Conservation (phyloP, 164 flowering plant species). For the Vitis rotundifolia region DNA sequence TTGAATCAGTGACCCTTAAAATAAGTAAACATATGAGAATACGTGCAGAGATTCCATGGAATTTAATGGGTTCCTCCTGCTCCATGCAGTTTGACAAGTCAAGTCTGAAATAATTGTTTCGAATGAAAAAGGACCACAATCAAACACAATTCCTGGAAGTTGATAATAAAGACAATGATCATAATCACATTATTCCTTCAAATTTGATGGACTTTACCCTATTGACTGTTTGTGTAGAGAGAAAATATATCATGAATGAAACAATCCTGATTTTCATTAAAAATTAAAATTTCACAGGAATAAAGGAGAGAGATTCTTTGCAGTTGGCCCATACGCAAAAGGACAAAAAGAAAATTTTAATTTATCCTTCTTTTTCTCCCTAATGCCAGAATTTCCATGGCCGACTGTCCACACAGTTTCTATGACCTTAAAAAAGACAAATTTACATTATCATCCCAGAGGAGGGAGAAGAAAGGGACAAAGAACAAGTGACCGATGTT, state of each 20-base stretch:
- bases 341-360: slow-evolving; percentile 5
- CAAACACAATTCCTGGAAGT: too few species aligned
- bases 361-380: background rate
- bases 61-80: too few species aligned
- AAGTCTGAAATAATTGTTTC: too few species aligned
- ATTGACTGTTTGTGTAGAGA: background rate
- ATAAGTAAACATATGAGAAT: too few species aligned
- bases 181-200: too few species aligned
- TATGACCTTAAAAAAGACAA: slow-evolving; percentile 11
- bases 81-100: too few species aligned
- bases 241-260: background rate
- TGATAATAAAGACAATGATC: too few species aligned
- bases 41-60: too few species aligned
- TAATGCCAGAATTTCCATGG: slow-evolving; percentile 19
- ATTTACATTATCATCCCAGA: slow-evolving; percentile 21
- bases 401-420: slow-evolving; percentile 12
- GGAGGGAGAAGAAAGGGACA: slow-evolving; percentile 17
- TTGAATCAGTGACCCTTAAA: too few species aligned
- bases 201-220: too few species aligned
- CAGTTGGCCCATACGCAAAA: slow-evolving; percentile 5
- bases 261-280: slow-evolving; percentile 2
- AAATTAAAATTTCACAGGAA: slow-evolving; percentile 7
- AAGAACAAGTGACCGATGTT: slow-evolving; percentile 22
- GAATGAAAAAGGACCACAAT: too few species aligned
- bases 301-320: slow-evolving; percentile 20